Base-by-base conservation (phyloP, 1,284 basidiomycete species). In the Ceratobasidium sp. region DNA sequence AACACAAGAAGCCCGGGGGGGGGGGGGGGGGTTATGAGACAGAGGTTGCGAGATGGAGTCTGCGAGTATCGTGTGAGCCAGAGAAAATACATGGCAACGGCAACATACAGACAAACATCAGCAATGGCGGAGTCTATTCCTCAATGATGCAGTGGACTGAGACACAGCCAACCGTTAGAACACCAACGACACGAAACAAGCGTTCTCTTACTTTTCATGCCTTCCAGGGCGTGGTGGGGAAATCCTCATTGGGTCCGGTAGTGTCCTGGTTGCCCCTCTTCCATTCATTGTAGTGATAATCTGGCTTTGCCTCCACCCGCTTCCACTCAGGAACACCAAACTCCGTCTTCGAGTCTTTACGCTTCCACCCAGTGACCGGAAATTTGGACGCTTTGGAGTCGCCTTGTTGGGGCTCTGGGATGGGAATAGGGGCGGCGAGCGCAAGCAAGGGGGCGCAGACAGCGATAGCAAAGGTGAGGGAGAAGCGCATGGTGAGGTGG, bases 401-500 rank as follows among this genome's bases (percentile, higher is more conserved):
- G 41, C 39, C 29, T 16, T 11, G 19, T 9, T 14, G 29, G 9
- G 13, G 24, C 14, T 31, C 7, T 31, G 46, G 48, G 51, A 43
- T 31, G 63, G 48, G 27, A 39, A 62, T 62, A 9, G 62, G 62
- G 22, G 65, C 65, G 14, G 65, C 65, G 51, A 56, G 29, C 16
- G 51, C 51, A n/a, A 68, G 49, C 5, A 56, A 51, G 22, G 65
- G 49, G 37, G 58, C 58, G 16, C 24, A 27, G 48, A 68, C 19
- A 19, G 43, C 41, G 8, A 53, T 5, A 22, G 56, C 48, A 37
- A 43, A 31, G 31, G 31, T 29, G 49, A 56, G 1, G n/a, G 43
- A 68, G 65, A 68, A 54, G 22, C 65, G 65, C 65, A 68, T 68
- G 19, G 37, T 37, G 56, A 59, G n/a, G n/a, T 56, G 34, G 24